These are phyloP conservation scores for Candida dajiaensis DNA, from an alignment of 805 yeast species.

Conservation along the genomic window DNA sequence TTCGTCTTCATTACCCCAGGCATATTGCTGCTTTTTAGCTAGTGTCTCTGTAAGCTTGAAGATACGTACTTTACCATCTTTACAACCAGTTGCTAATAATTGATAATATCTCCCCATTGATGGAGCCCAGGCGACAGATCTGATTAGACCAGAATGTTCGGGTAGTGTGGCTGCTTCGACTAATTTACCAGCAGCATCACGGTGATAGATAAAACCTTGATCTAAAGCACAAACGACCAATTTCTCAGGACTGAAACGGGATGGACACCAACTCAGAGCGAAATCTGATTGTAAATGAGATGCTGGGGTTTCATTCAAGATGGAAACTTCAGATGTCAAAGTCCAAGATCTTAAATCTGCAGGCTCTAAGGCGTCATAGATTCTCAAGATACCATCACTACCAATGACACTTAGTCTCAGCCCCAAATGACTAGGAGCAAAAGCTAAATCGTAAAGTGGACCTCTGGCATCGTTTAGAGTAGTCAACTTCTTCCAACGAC, in stretches of 20 bases:
- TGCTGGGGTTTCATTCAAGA: constrained; percentile 67
- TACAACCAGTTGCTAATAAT: constrained; percentile 89
- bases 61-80: constrained; percentile 87
- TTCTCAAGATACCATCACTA: constrained; percentile 76
- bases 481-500: constrained; percentile 73
- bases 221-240: constrained; percentile 81
- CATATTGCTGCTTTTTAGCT: constrained; percentile 1
- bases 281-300: constrained; percentile 80
- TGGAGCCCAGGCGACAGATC: constrained; percentile 96
- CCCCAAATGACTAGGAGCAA: constrained; percentile 83
- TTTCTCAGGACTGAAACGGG: constrained; percentile 75
- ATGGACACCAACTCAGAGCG: constrained; percentile 85
- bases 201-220: constrained; percentile 73
- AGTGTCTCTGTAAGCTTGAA: constrained; percentile 58
- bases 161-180: constrained; percentile 59
- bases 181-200: constrained; percentile 45
- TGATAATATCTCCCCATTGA: constrained; percentile 88
- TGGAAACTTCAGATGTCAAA: constrained; percentile 61
- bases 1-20: constrained; percentile 13
- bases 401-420: constrained; percentile 82
- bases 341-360: constrained; percentile 84
- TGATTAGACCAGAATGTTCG: constrained; percentile 80
- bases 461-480: constrained; percentile 84
- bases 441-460: constrained; percentile 82
- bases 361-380: constrained; percentile 87